phyloP scores from a whole-genome alignment of 2,329 filamentous ascomycete genomes.

The Didymella pomorum region DNA sequence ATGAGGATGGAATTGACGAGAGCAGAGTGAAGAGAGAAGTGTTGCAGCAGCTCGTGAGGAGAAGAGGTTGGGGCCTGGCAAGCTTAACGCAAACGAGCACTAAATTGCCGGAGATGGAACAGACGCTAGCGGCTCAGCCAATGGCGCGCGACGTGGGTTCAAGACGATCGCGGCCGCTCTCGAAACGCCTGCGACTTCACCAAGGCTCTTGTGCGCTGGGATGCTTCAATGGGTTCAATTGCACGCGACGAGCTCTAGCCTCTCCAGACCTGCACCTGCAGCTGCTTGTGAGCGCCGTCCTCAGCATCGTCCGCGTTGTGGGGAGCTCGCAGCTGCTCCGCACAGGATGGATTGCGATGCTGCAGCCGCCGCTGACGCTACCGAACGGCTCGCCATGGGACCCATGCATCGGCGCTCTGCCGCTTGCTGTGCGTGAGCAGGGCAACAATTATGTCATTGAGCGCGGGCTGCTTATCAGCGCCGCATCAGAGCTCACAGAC shows the following conservation, averaged over 20 bases:
- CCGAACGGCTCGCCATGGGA: constrained; percentile 16
- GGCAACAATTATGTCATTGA: constrained; percentile 23
- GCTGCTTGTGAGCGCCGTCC: background rate
- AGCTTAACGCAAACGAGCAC: constrained; percentile 16
- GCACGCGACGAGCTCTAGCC: constrained; percentile 1
- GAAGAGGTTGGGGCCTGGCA: constrained; percentile 26
- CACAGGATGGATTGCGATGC: constrained; percentile 19
- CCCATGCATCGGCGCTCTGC: constrained; percentile 13
- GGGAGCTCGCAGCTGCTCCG: constrained; percentile 22
- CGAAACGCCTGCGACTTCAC: constrained; percentile 22
- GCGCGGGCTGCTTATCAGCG: constrained; percentile 17
- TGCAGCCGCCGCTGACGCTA: constrained; percentile 27
- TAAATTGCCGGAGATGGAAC: constrained; percentile 17
- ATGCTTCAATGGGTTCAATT: constrained; percentile 4
- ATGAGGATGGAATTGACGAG: constrained; percentile 16
- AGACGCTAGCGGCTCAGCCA: constrained; percentile 12
- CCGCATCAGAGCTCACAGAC: constrained; percentile 4
- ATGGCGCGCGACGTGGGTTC: constrained; percentile 10
- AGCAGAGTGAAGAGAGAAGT: constrained; percentile 23
- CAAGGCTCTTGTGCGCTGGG: constrained; percentile 11
- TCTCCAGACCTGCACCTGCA: constrained; percentile 2
- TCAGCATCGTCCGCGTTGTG: constrained; percentile 12
- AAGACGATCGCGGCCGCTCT: constrained; percentile 24
- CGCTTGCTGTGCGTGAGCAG: constrained; percentile 10
- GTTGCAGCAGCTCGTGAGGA: constrained; percentile 16